Base-by-base conservation (phyloP, 2,329 filamentous ascomycete genomes). In the Diaporthe citri region DNA sequence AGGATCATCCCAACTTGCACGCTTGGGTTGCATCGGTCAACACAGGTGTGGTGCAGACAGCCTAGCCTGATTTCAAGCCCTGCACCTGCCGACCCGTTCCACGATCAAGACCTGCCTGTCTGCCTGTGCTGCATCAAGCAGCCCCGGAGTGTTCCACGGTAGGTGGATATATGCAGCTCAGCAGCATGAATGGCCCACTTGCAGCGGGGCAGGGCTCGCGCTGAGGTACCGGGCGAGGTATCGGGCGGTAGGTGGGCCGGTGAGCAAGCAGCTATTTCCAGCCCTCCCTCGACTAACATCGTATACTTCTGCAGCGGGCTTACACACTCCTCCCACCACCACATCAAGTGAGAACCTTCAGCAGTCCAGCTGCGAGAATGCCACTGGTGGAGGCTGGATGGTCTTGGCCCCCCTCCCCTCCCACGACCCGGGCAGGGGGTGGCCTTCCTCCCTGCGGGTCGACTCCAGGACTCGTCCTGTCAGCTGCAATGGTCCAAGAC, bases 11-110 rank as follows among this genome's bases (percentile, higher is more conserved):
- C 59, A 41, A 66, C 72, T 55, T 71, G 36, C 43, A 55, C 48
- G 41, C 52, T 74, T 71, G 75, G 75, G 75, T 76, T 62, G 71
- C 75, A 76, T 76, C 72, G 75, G 25, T 52, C 28, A 57, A 57
- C 36, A 31, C 43, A 52, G 52, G 72, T 74, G 72, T 75, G 71
- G 72, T 69, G 41, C 71, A 67, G 48, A 48, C 52, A 67, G 48
- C 48, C 39, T 39, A 57, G 71, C 64, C 71, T 60, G 62, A 57
- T 55, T 41, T 60, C n/a, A 28, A 72, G 71, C 71, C 71, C 34
- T 64, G 57, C 55, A 70, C 70, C 55, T 62, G 22, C 71, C 74
- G 74, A 75, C 74, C 74, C 71, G 71, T 72, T 72, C 71, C 43
- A 75, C 52, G 64, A 74, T 64, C 36, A 59, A 39, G 39, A 64